These are phyloP conservation scores for Prunus armeniaca DNA, from an alignment of 306 rosid species.

Conservation along the genomic window DNA sequence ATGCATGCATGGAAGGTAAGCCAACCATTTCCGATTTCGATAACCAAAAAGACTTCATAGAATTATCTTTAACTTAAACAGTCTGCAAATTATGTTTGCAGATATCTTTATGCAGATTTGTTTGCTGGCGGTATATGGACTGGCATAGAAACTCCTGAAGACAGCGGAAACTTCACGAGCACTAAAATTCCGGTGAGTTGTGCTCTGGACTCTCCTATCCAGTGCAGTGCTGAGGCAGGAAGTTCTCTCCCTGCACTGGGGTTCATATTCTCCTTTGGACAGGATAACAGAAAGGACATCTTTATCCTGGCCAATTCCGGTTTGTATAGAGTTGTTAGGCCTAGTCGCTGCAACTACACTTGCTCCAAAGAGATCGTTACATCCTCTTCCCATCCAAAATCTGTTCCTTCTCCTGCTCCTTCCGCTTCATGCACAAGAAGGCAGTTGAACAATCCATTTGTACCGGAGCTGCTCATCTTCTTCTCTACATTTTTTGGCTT, in stretches of 20 bases:
- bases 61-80: neutral
- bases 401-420: conserved; percentile 22
- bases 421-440: conserved; percentile 7
- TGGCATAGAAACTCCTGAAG: conserved; percentile 32
- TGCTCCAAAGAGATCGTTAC: conserved; percentile 30
- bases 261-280: conserved; percentile 32
- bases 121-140: conserved; percentile 28
- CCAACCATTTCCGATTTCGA: neutral
- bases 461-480: conserved; percentile 9
- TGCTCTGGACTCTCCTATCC: conserved; percentile 37
- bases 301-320: conserved; percentile 30
- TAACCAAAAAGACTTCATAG: neutral
- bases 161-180: conserved; percentile 34
- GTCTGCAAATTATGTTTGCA: conserved; percentile 4
- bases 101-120: conserved; percentile 42
- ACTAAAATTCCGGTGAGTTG: conserved; percentile 12
- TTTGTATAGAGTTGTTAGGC: conserved; percentile 28
- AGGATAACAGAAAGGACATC: conserved; percentile 35
- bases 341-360: conserved; percentile 33
- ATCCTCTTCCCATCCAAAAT: neutral
- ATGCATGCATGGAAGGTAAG: conserved; percentile 35
- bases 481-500: conserved; percentile 4
- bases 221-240: conserved; percentile 20
- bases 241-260: conserved; percentile 30
- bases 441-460: conserved; percentile 1